phyloP scores from a whole-genome alignment of 768 basidiomycete species.

The Lactarius tabidus region DNA sequence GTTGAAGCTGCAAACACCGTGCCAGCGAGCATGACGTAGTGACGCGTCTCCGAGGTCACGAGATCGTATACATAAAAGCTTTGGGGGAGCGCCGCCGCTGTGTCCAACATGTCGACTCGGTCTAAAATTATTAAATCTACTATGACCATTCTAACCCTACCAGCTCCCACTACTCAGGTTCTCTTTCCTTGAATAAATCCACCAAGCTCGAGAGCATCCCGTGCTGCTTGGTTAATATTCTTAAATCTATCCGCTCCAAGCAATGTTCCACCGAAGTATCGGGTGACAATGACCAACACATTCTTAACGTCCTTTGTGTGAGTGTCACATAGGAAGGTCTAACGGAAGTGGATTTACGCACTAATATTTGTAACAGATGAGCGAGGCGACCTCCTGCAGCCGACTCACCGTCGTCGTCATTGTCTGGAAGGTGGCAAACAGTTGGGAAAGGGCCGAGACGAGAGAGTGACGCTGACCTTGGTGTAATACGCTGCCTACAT shows the following conservation, averaged over 20 bases:
- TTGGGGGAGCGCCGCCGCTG: too few species aligned
- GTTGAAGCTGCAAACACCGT: background rate
- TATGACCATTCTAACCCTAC: background rate
- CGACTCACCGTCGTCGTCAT: constrained; percentile 92
- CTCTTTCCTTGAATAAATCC: constrained; percentile 64
- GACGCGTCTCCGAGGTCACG: too few species aligned
- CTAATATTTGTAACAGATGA: constrained; percentile 55
- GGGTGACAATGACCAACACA: constrained; percentile 87
- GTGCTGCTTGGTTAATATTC: constrained; percentile 93
- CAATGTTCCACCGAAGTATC: constrained; percentile 91
- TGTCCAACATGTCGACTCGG: too few species aligned
- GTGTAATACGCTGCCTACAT: constrained; percentile 31
- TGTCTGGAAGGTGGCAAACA: constrained; percentile 48
- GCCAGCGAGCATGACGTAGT: too few species aligned
- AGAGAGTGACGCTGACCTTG: constrained; percentile 28
- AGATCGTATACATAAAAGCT: too few species aligned
- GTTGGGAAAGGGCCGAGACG: background rate
- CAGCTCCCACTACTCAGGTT: background rate
- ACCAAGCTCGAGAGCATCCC: constrained; percentile 83
- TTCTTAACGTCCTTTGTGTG: constrained; percentile 63
- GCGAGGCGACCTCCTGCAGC: constrained; percentile 89
- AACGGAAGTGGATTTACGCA: constrained; percentile 3
- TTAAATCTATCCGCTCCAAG: constrained; percentile 86
- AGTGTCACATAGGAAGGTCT: background rate
- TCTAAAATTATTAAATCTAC: background rate